Base-by-base conservation (phyloP, 2,329 filamentous ascomycete genomes). In the Claviceps digitariae region DNA sequence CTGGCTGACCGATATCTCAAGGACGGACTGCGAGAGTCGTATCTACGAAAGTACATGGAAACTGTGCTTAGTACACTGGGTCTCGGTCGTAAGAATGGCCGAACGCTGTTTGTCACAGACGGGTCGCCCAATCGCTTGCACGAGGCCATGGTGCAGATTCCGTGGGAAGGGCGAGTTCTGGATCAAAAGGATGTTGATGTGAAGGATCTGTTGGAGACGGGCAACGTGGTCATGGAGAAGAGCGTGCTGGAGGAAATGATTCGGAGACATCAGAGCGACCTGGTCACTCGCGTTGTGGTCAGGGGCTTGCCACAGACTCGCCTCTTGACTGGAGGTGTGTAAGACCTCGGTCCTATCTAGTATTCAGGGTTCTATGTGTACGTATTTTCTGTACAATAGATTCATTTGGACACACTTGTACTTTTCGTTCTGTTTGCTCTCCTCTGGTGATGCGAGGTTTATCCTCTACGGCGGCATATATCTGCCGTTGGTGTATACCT, bases 121-220 rank as follows among this genome's bases (percentile, higher is more conserved):
- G 72, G 76, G 54, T 69, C 71, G 60, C 74, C 84, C 57, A 73
- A 78, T 44, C 77, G 80, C 53, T 72, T 96, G 49, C 84, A 82
- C 59, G 75, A 75, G 40, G 83, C 84, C 36, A 74, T 95, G 64
- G 76, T 78, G 51, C 72, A 79, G 55, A 70, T 84, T 57, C 79
- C 77, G 9, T 72, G 79, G 62, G 78, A 90, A 57, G 88, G 86
- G 21, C 79, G 82, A 53, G 84, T 84, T 9, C 72, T 90, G 60
- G 77, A 80, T 54, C 74, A 84, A 55, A 73, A 77, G n/a, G 86
- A 95, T 57, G 88, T 98, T 38, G 93, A 97, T 69, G 89, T 98
- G 57, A 98, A 97, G 78, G 87, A 97, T 67, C 70, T 98, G 58
- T 72, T 98, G 59, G 87, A 93, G 73, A 83, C 84, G 52, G 86